phyloP scores from a whole-genome alignment of 2,329 filamentous ascomycete genomes.

The Aspergillus viridinutans region DNA sequence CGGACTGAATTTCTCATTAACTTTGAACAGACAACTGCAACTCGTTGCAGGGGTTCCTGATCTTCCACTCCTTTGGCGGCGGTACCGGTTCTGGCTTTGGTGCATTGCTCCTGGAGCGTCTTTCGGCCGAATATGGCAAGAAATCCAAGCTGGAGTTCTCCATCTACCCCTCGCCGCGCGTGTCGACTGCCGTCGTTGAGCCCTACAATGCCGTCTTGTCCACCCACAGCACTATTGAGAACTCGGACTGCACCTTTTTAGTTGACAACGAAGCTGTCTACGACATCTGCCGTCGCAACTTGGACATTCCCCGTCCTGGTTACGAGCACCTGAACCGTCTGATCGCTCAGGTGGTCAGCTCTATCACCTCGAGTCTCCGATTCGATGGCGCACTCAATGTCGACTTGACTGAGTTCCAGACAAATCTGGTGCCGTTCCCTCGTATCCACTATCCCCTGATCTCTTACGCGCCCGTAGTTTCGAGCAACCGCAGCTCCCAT shows the following conservation, averaged over 20 bases:
- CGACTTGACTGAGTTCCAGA: constrained; percentile 66
- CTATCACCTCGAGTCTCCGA: constrained; percentile 61
- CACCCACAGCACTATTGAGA: constrained; percentile 61
- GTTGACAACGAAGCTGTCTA: constrained; percentile 67
- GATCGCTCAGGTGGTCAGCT: constrained; percentile 65
- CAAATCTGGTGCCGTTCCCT: constrained; percentile 64
- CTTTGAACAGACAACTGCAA: constrained; percentile 56
- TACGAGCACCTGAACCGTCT: constrained; percentile 64
- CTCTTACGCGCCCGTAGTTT: constrained; percentile 61
- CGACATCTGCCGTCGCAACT: constrained; percentile 61
- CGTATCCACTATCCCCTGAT: constrained; percentile 65
- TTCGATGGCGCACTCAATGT: constrained; percentile 66
- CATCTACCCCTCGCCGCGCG: constrained; percentile 61
- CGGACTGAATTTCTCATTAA: constrained; percentile 15
- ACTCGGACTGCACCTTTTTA: constrained; percentile 65
- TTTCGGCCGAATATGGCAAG: constrained; percentile 63
- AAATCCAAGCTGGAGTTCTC: constrained; percentile 66
- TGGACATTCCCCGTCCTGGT: constrained; percentile 61
- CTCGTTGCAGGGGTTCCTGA: constrained; percentile 62
- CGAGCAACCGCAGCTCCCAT: constrained; percentile 70
- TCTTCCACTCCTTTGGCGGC: constrained; percentile 66
- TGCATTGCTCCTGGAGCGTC: constrained; percentile 60
- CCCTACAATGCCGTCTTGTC: constrained; percentile 60
- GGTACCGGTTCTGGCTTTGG: constrained; percentile 66
- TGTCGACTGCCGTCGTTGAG: constrained; percentile 64